Evolutionary conservation across 1,284 basidiomycete species (phyloP).

Genomic region (Trichosporon ovoides): DNA sequence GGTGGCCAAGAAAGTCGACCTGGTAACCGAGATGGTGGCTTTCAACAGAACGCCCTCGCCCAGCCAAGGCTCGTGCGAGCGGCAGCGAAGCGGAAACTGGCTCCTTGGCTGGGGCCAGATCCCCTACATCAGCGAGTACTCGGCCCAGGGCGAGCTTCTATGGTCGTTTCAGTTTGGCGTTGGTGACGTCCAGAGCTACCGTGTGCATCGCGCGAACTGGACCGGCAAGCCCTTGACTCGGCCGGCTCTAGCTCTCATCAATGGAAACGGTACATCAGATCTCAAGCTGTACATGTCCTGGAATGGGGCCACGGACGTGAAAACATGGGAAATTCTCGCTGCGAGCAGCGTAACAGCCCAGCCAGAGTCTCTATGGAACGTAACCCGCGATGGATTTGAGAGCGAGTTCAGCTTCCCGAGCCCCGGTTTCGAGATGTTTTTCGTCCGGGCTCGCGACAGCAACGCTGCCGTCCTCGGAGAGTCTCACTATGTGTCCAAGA

Average conservation of each 20-base stretch:
- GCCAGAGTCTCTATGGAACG: constrained; percentile 7
- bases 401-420: constrained; percentile 35
- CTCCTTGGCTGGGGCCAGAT: constrained; percentile 26
- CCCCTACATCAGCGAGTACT: constrained; percentile 28
- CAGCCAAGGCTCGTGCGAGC: constrained; percentile 33
- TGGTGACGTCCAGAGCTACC: constrained; percentile 32
- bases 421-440: not conserved
- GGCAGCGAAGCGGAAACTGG: constrained; percentile 23
- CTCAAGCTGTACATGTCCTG: constrained; percentile 27
- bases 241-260: constrained; percentile 21
- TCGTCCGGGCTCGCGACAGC: not conserved
- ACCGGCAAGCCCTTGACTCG: constrained; percentile 26
- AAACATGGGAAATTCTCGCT: constrained; percentile 23
- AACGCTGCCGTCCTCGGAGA: not conserved
- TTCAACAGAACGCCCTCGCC: constrained; percentile 23
- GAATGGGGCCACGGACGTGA: constrained; percentile 42
- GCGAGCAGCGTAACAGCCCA: constrained; percentile 8
- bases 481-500: not conserved
- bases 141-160: constrained; percentile 24
- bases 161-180: constrained; percentile 36
- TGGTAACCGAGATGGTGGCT: constrained; percentile 25
- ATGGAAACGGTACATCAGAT: constrained; percentile 1
- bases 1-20: constrained; percentile 19
- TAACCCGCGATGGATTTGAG: constrained; percentile 28
- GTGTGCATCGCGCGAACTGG: constrained; percentile 30